These are phyloP conservation scores for Hemileccinum rubropunctum DNA, from an alignment of 768 basidiomycete species.

Conservation along the genomic window DNA sequence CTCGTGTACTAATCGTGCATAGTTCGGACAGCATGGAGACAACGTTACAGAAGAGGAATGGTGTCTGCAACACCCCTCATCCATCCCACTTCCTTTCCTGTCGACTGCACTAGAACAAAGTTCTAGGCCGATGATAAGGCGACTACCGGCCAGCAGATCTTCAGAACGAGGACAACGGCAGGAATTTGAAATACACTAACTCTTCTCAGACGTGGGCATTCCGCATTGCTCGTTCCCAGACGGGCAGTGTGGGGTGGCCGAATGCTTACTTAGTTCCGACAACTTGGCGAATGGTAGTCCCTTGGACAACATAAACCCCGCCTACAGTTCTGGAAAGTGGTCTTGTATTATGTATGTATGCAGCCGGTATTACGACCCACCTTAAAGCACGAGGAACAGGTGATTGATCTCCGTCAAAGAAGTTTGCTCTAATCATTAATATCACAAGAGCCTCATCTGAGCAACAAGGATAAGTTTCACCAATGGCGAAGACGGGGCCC, in stretches of 20 bases:
- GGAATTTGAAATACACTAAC: constrained; percentile 35
- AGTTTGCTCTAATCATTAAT: constrained; percentile 14
- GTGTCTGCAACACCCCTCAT: constrained; percentile 10
- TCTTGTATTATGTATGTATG: constrained; percentile 17
- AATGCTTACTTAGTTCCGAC: neutral
- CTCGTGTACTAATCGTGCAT: constrained; percentile 11
- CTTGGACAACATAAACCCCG: neutral
- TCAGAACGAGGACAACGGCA: neutral
- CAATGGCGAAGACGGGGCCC: constrained; percentile 3
- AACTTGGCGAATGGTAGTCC: neutral
- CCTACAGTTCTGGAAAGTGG: neutral
- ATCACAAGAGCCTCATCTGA: constrained; percentile 9
- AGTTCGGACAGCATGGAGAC: constrained; percentile 18
- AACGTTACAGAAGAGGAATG: constrained; percentile 23
- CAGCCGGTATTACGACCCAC: constrained; percentile 22
- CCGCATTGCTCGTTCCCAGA: constrained; percentile 1
- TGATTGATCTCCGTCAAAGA: constrained; percentile 28
- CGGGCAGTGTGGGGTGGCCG: neutral
- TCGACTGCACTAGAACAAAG: constrained; percentile 11
- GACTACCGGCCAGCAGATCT: constrained; percentile 15
- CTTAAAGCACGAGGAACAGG: constrained; percentile 27
- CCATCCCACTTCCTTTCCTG: neutral
- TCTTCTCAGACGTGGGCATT: constrained; percentile 6
- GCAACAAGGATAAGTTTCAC: constrained; percentile 3
- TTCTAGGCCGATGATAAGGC: constrained; percentile 5